Evolutionary conservation across 2,329 filamentous ascomycete genomes (phyloP).

Genomic region (Phyllosticta capitalensis): DNA sequence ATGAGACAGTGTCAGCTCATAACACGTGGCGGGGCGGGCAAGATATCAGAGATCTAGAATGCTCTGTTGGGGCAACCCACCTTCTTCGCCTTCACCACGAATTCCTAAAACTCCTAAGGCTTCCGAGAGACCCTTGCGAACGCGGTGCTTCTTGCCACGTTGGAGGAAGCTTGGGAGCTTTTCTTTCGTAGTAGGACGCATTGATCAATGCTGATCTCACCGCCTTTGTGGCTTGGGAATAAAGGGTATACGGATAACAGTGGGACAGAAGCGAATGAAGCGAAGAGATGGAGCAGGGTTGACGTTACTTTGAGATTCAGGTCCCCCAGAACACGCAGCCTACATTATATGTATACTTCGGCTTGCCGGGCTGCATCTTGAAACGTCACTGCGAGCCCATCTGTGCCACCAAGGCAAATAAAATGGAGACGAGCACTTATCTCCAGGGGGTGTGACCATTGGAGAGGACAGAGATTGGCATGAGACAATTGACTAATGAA

Average conservation of each 20-base stretch:
- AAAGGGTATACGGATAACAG: slow-evolving; percentile 5
- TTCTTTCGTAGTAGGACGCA: slow-evolving; percentile 11
- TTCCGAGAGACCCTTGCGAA: slow-evolving; percentile 11
- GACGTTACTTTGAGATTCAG: slow-evolving; percentile 2
- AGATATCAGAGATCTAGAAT: slow-evolving; percentile 10
- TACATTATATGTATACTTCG: slow-evolving; percentile 4
- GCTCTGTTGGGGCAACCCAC: slow-evolving; percentile 3
- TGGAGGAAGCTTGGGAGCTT: slow-evolving; percentile 1
- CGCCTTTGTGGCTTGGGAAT: slow-evolving; percentile 8
- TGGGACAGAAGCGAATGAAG: not conserved
- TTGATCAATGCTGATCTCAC: slow-evolving; percentile 12
- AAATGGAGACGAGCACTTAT: slow-evolving; percentile 5
- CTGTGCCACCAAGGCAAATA: slow-evolving; percentile 6
- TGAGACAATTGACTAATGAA: slow-evolving; percentile 9
- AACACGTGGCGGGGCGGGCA: slow-evolving; percentile 6
- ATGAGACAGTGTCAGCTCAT: slow-evolving; percentile 1
- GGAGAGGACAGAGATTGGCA: slow-evolving; percentile 10
- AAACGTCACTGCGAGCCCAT: slow-evolving; percentile 10
- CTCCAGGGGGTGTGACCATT: not conserved
- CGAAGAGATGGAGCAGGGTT: slow-evolving; percentile 9
- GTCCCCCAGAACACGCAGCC: not conserved
- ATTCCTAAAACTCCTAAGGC: slow-evolving; percentile 9
- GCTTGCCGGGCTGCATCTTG: not conserved
- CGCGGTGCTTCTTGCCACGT: slow-evolving; percentile 10
- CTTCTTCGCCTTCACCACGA: slow-evolving; percentile 9